These are phyloP conservation scores for Macaranga tanarius DNA, from an alignment of 441 rosid species.

Conservation along the genomic window DNA sequence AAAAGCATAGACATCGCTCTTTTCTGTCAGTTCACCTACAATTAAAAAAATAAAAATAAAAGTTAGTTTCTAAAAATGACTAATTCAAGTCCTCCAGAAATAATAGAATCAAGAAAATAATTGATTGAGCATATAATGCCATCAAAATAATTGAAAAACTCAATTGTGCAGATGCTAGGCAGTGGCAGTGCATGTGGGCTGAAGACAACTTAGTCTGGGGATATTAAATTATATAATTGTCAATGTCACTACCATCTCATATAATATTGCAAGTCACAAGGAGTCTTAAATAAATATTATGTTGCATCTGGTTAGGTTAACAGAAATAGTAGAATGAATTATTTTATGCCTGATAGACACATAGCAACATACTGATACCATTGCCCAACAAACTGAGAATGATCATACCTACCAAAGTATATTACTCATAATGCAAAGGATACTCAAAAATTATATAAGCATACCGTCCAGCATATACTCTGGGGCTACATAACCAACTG, in stretches of 20 bases:
- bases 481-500: slow-evolving; percentile 90
- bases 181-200: slow-evolving; percentile 17
- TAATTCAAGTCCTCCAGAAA: background rate
- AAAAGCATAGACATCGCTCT: slow-evolving; percentile 95
- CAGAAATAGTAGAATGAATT: too few species aligned
- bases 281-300: background rate
- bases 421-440: background rate
- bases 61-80: too few species aligned
- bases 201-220: background rate
- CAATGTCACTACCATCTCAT: background rate
- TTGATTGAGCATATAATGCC: background rate
- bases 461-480: slow-evolving; percentile 88
- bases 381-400: background rate
- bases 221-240: slow-evolving; percentile 1
- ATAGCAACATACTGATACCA: background rate
- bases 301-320: slow-evolving; percentile 2
- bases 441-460: background rate
- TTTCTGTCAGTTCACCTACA: slow-evolving; percentile 84
- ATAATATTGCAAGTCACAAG: background rate
- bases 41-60: background rate
- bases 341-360: background rate
- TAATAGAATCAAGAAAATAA: background rate
- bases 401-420: background rate
- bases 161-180: background rate
- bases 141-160: background rate